A percentile compares a stretch with the other conserved stretches of the same genome.
phyloP scores from a whole-genome alignment of 345 rosid species.

The Acer campestre region DNA sequence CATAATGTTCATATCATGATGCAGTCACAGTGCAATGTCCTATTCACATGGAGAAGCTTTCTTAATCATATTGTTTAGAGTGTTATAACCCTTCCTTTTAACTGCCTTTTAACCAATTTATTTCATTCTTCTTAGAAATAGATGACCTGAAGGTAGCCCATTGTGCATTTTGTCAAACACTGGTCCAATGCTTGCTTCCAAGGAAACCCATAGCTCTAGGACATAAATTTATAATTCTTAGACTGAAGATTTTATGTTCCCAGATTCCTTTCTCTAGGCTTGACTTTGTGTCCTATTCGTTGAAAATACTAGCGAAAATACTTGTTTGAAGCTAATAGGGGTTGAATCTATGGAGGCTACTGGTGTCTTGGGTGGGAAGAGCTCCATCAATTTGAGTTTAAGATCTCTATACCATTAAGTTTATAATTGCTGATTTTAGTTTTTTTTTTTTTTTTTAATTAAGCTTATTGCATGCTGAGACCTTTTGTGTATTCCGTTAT shows the following conservation, averaged over 20 bases:
- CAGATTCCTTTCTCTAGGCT: neutral
- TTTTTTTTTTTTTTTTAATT: neutral
- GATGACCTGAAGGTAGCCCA: neutral
- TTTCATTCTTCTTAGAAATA: neutral
- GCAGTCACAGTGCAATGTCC: neutral
- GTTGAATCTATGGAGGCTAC: neutral
- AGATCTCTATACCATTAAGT: neutral
- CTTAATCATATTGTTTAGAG: neutral
- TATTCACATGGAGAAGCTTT: neutral
- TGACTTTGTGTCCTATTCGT: neutral
- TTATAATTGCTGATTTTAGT: neutral
- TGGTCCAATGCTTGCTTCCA: neutral
- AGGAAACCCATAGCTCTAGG: neutral
- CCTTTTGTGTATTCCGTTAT: conserved; percentile 15
- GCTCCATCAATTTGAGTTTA: neutral
- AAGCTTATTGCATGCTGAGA: conserved; percentile 15
- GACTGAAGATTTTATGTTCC: neutral
- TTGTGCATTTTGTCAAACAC: neutral
- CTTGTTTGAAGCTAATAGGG: neutral
- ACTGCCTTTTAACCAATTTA: neutral
- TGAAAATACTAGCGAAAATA: neutral
- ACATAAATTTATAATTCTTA: neutral
- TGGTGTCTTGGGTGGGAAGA: neutral
- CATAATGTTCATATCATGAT: neutral
- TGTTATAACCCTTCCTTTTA: neutral